phyloP scores from a whole-genome alignment of 306 rosid genomes.

The Quercus dentata region DNA sequence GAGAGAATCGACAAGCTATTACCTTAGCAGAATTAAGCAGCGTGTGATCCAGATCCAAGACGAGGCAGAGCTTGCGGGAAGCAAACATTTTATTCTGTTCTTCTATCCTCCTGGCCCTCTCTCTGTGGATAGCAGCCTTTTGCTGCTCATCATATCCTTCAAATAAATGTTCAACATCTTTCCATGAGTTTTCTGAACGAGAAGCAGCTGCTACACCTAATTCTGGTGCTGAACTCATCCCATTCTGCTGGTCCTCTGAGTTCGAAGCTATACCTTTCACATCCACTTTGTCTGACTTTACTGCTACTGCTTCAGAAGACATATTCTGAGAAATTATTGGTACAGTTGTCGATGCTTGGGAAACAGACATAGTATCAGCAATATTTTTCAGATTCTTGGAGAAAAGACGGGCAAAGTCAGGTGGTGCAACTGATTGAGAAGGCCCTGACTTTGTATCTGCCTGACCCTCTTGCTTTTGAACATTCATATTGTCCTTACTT shows the following conservation, averaged over 20 bases:
- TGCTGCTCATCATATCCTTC: constrained; percentile 91
- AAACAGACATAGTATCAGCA: constrained; percentile 75
- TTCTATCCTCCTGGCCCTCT: constrained; percentile 85
- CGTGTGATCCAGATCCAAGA: constrained; percentile 96
- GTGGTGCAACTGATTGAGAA: constrained; percentile 42
- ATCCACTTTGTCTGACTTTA: constrained; percentile 49
- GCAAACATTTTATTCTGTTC: constrained; percentile 98
- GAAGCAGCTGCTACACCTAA: constrained; percentile 38
- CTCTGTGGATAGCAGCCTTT: constrained; percentile 93
- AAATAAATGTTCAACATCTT: constrained; percentile 80
- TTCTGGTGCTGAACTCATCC: constrained; percentile 41
- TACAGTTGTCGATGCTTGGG: constrained; percentile 49
- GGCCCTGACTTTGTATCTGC: constrained; percentile 41
- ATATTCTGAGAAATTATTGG: constrained; percentile 40
- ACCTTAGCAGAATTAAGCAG: constrained; percentile 99
- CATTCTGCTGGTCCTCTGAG: constrained; percentile 43
- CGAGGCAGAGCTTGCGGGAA: constrained; percentile 85
- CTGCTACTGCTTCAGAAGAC: constrained; percentile 44
- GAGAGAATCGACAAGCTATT: constrained; percentile 26
- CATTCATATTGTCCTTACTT: too few relatives aligned
- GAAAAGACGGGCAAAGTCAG: constrained; percentile 76
- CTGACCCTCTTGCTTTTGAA: neutral
- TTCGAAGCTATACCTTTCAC: constrained; percentile 34
- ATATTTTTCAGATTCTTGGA: constrained; percentile 78
- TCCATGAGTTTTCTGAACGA: constrained; percentile 66